These are phyloP conservation scores for Fusarium albidum DNA, from an alignment of 2,329 filamentous ascomycete species.

Conservation along the genomic window DNA sequence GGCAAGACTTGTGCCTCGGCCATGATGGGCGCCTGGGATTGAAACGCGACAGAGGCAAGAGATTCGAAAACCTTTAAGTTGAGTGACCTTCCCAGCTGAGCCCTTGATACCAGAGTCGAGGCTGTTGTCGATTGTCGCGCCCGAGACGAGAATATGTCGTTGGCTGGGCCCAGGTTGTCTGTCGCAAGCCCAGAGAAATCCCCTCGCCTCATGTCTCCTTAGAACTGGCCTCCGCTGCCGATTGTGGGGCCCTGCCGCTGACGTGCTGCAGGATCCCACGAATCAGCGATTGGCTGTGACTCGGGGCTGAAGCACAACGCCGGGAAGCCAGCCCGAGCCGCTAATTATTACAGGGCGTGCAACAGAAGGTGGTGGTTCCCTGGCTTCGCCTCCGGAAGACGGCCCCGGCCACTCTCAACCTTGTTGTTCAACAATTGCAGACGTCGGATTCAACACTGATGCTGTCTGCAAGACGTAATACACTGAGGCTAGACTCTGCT, in stretches of 20 bases:
- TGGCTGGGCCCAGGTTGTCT: slow-evolving; percentile 22
- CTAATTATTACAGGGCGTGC: too few relatives aligned
- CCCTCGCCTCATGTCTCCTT: slow-evolving; percentile 24
- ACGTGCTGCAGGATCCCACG: slow-evolving; percentile 28
- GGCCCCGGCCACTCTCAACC: slow-evolving; percentile 19
- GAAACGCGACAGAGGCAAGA: slow-evolving; percentile 1
- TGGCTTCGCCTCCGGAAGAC: too few relatives aligned
- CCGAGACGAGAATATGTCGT: slow-evolving; percentile 13
- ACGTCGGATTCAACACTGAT: slow-evolving; percentile 4
- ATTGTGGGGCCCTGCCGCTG: slow-evolving; percentile 15
- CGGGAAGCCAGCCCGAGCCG: too few relatives aligned
- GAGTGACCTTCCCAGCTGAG: slow-evolving; percentile 7
- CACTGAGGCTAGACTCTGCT: slow-evolving; percentile 24
- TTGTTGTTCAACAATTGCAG: slow-evolving; percentile 8
- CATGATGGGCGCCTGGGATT: slow-evolving; percentile 34
- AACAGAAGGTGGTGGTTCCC: too few relatives aligned
- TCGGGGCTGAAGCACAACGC: slow-evolving; percentile 21
- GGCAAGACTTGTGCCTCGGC: slow-evolving; percentile 38
- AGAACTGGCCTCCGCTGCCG: background rate
- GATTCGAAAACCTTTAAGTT: slow-evolving; percentile 3
- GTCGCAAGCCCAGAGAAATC: slow-evolving; percentile 23
- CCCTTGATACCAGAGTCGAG: slow-evolving; percentile 25
- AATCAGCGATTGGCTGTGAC: slow-evolving; percentile 32
- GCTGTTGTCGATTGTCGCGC: slow-evolving; percentile 27
- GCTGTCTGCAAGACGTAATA: background rate